Base-by-base conservation (phyloP, 495 filamentous ascomycete genomes). In the Penicillium diatomitis region DNA sequence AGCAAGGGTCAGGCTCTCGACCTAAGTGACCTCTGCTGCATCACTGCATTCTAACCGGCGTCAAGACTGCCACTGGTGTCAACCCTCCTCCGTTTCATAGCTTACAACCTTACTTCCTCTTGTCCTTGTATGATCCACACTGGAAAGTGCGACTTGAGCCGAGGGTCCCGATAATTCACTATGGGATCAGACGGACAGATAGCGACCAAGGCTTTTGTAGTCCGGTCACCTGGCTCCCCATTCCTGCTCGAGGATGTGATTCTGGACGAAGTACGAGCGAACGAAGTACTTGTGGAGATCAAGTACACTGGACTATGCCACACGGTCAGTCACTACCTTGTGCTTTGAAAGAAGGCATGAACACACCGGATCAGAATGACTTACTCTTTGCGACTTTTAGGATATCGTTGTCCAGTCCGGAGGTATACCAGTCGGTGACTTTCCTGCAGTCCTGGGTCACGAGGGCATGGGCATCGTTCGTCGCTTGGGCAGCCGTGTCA, bases 391-490 rank as follows among this genome's bases (percentile, higher is more conserved):
- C 20, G 20, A 20, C 20, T 20, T 20, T 20, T 44, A 67, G 64
- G 64, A 67, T 38, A 49, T 66, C 46, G 62, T 72, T 43, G 48
- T 74, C 33, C 64, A 69, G 57, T 27, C 57, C 12, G 51, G 72
- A 46, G 46, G 10, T 42, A 49, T 66, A 49, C 49, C 70, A 42
- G 35, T 73, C 32, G 61, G 59, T 27, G 42, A 55, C 3, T 67
- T 50, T 35, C 71, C 71, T 3, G 63, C 60, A 8, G 70, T 73
- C 5, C 67, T 79, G 11, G 76, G 77, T 9, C 77, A 81, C 49
- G 77, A 81, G 60, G 77, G 77, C 28, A 66, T 68, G 2, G 78
- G 77, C 5, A 51, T 73, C 28, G 63, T 81, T 12, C 57, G 70
- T 30, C 56, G 57, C 8, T 28, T 73, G n/a, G 78, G 78, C 7